Base-by-base conservation (phyloP, 306 rosid genomes). In the Gillenia trifoliata region DNA sequence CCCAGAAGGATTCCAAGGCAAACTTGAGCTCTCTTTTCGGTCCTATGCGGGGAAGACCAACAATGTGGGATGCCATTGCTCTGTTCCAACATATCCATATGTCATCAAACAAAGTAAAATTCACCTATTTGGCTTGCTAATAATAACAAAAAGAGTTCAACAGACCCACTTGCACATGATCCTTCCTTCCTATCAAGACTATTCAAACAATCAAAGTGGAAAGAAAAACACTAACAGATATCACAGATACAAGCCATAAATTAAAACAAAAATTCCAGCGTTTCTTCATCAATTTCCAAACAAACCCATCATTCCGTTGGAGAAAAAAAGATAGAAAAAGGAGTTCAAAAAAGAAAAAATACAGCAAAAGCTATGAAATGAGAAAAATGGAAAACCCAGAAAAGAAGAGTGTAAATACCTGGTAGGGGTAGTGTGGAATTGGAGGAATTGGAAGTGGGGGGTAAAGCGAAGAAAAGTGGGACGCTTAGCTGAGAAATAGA, bases 21-120 rank as follows among this genome's bases (percentile, higher is more conserved):
- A 88, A 88, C 80, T 88, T 88, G 63, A 88, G 86, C 84, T 88
- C 92, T 74, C 97, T 88, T 89, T 91, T 91, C 63, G 97, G 95
- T 64, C 97, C 97, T 89, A 91, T 79, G 69, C 95, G 91, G 68
- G 97, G 97, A 83, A 89, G 89, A 43, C 97, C 97, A 75, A 91
- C 90, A 77, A 91, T 80, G 80, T 91, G 95, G 76, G 97, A 91
- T 26, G 97, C 83, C 95, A 86, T 88, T 5, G 86, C 79, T 83
- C 92, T 89, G 86, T 75, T 28, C 67, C 55, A 31, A 52, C 25
- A 43, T 28, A 41, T 8, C 28, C 54, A 80, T 43, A 71, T 34
- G 50, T 22, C 57, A 59, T 36, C 75, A 59, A 41, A 20, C 68
- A 71, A 26, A 66, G 68, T 69, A 20, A 26, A 59, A 26, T 10